Base-by-base conservation (phyloP, 2,329 filamentous ascomycete genomes). In the Fusarium nisikadoi region DNA sequence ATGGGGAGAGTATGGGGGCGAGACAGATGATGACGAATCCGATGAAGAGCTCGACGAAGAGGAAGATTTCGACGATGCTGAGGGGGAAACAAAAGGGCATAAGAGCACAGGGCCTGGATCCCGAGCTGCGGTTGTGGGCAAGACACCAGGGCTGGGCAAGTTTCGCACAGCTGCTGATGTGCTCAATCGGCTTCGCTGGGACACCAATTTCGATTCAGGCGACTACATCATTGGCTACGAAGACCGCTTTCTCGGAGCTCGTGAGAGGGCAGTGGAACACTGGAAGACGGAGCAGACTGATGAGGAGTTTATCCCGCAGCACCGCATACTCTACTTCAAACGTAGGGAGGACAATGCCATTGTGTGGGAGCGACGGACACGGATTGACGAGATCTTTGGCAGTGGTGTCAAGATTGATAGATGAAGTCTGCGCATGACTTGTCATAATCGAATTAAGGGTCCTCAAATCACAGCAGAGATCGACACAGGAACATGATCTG, bases 241-340 rank as follows among this genome's bases (percentile, higher is more conserved):
- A 73, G 89, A 91, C 77, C 83, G 89, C 20, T 91, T 91, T 74
- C 66, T 83, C 8, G 88, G 88, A 3, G 82, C 84, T 5, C 84
- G 83, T 71, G 89, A 91, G 78, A 86, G 86, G 70, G 76, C 83
- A 4, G 79, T 91, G 9, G 85, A 85, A 56, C 80, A 83, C 35
- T 91, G 89, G 89, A 90, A 88, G 81, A 83, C 81, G 20, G 89
- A 91, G 74, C 86, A 88, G 79, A 90, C 89, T 36, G 86, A 91
- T 70, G 88, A 91, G 65, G 89, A 91, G 78, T 92, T 90, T 74
- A 91, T 92, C 61, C 90, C 90, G 11, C 88, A 91, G 79, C 89
- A 91, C 75, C 83, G 89, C 20, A 89, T 91, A 69, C 76, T 89
- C 62, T 91, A 89, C 77, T 91, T 91, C 75, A 88, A 85, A 78